These are phyloP conservation scores for Inosperma sp. DNA, from an alignment of 768 basidiomycete species.

Conservation along the genomic window DNA sequence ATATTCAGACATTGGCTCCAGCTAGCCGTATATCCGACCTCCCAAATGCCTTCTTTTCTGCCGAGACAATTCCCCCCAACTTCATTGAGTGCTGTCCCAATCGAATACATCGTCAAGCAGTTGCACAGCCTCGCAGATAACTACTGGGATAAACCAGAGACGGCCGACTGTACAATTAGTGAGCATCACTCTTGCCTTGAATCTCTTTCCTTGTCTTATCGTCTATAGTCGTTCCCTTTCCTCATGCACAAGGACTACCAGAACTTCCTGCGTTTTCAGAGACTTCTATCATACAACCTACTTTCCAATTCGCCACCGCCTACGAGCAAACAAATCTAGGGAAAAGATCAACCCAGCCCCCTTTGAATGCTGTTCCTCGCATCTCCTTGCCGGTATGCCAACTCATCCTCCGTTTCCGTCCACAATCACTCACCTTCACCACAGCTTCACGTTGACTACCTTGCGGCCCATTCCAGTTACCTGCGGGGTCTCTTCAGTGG, in stretches of 20 bases:
- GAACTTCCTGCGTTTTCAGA: slow-evolving; percentile 28
- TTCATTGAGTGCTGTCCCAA: slow-evolving; percentile 57
- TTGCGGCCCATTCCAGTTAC: slow-evolving; percentile 77
- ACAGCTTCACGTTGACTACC: slow-evolving; percentile 76
- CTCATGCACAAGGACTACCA: slow-evolving; percentile 36
- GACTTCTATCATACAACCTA: slow-evolving; percentile 29
- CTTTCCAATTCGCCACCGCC: slow-evolving; percentile 27
- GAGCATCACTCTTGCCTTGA: slow-evolving; percentile 25
- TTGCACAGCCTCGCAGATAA: slow-evolving; percentile 60
- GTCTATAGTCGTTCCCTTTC: slow-evolving; percentile 44
- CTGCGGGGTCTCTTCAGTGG: slow-evolving; percentile 69
- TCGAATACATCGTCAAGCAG: slow-evolving; percentile 68
- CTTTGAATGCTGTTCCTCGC: slow-evolving; percentile 46
- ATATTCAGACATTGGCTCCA: slow-evolving; percentile 20
- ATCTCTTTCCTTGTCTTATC: background rate
- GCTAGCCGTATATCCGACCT: slow-evolving; percentile 21
- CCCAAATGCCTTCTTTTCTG: slow-evolving; percentile 40
- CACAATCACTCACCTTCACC: slow-evolving; percentile 10
- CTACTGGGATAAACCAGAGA: slow-evolving; percentile 74
- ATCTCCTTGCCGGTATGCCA: slow-evolving; percentile 57
- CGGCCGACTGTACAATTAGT: slow-evolving; percentile 78
- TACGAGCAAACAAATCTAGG: slow-evolving; percentile 42
- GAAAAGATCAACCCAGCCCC: slow-evolving; percentile 50
- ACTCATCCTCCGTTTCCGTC: background rate
- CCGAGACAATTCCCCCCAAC: slow-evolving; percentile 62